These are phyloP conservation scores for Colletotrichum tamarilloi DNA, from an alignment of 2,329 filamentous ascomycete genomes.

Conservation along the genomic window DNA sequence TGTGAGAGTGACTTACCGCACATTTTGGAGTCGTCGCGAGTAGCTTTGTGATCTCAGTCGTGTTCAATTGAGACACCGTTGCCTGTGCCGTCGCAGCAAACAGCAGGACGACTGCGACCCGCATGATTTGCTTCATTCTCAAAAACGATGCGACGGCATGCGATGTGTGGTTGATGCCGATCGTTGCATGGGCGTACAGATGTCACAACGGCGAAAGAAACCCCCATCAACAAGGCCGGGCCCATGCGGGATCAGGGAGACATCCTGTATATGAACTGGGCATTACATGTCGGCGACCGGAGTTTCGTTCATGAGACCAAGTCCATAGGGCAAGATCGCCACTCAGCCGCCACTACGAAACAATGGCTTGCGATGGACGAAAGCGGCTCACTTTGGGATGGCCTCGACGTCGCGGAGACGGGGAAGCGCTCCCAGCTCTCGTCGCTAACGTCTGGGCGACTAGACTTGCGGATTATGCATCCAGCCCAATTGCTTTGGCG, in stretches of 20 bases:
- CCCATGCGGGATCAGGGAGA: neutral
- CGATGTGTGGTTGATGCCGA: neutral
- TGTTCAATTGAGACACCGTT: neutral
- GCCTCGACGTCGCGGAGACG: neutral
- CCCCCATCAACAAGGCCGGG: neutral
- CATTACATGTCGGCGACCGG: neutral
- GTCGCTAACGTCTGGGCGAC: neutral
- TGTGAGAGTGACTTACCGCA: constrained; percentile 5
- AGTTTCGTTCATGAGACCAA: no score
- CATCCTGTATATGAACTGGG: neutral
- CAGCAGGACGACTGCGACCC: neutral
- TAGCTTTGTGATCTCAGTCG: neutral
- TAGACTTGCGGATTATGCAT: neutral
- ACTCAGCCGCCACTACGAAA: neutral
- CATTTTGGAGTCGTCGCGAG: constrained; percentile 20
- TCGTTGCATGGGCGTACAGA: neutral
- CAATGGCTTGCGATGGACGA: neutral
- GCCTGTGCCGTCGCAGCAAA: neutral
- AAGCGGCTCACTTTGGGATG: neutral
- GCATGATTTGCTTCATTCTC: neutral
- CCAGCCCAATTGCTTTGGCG: neutral
- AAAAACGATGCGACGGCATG: neutral
- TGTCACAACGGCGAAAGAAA: neutral
- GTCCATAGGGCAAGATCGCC: neutral
- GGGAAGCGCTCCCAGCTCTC: neutral